phyloP scores from a whole-genome alignment of 2,329 filamentous ascomycete genomes.

The Penicillium corylophilum region DNA sequence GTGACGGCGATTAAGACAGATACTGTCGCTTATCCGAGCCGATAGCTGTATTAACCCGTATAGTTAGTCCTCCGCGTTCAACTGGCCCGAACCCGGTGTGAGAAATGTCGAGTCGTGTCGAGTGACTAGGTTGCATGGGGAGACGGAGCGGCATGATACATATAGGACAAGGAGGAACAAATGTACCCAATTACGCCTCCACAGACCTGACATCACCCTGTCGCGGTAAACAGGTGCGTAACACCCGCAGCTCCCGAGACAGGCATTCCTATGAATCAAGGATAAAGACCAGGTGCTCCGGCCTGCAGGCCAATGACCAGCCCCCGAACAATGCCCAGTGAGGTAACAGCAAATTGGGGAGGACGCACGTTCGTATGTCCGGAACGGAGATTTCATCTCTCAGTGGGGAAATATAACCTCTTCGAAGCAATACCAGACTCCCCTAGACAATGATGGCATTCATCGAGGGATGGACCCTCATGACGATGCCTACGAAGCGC shows the following conservation, averaged over 20 bases:
- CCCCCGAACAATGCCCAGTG: not conserved
- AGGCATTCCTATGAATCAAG: conserved; percentile 24
- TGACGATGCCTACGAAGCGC: not conserved
- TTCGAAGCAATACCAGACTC: not conserved
- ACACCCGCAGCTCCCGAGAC: conserved; percentile 11
- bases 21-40: not conserved
- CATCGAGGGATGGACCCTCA: conserved; percentile 4
- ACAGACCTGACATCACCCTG: conserved; percentile 20
- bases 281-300: conserved; percentile 9
- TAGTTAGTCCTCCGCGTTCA: not conserved
- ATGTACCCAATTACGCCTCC: conserved; percentile 9
- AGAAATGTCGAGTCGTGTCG: not conserved
- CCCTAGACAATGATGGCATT: conserved; percentile 9
- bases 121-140: not conserved
- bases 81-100: not conserved
- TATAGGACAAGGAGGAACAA: conserved; percentile 13
- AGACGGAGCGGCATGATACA: conserved; percentile 16
- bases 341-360: not conserved
- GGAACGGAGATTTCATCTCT: not conserved
- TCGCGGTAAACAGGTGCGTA: conserved; percentile 9
- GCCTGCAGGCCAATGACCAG: conserved; percentile 12
- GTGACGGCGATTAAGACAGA: not conserved
- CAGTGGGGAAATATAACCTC: not conserved
- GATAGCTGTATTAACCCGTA: not conserved
- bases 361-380: not conserved